Conservation (phyloP, 371 early-diverging fungal species). For the Mucor racemosus region DNA sequence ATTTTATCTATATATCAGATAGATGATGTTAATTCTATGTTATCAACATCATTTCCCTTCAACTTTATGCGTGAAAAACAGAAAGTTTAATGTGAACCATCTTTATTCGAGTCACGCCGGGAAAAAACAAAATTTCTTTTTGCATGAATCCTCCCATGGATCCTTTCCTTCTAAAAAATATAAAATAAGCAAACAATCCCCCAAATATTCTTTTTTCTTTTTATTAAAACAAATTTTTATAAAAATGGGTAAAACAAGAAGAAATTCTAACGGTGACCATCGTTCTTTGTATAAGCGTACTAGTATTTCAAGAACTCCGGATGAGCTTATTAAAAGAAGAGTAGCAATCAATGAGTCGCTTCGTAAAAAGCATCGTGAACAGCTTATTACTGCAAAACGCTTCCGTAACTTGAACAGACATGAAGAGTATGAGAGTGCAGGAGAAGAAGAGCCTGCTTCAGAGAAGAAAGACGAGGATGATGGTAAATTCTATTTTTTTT, state of each 20-base stretch:
- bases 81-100: conserved; percentile 8
- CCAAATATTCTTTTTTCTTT: conserved; percentile 6
- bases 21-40: no score
- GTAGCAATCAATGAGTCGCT: conserved; percentile 48
- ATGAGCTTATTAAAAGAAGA: conserved; percentile 42
- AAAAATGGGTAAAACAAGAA: conserved; percentile 26
- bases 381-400: conserved; percentile 59
- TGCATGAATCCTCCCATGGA: conserved; percentile 13
- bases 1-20: no score
- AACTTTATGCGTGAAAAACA: not conserved
- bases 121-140: conserved; percentile 8
- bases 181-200: not conserved
- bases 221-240: not conserved
- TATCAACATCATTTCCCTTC: not conserved
- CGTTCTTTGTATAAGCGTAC: conserved; percentile 46
- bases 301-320: conserved; percentile 45
- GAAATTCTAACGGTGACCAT: conserved; percentile 23
- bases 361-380: conserved; percentile 58
- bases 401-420: conserved; percentile 47
- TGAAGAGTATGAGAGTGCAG: conserved; percentile 32
- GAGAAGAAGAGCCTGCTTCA: conserved; percentile 28
- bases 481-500: conserved; percentile 1
- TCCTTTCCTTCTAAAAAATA: not conserved
- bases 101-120: not conserved
- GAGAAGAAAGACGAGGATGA: conserved; percentile 23